phyloP scores from a whole-genome alignment of 805 yeast species.

The Ogataea pini region DNA sequence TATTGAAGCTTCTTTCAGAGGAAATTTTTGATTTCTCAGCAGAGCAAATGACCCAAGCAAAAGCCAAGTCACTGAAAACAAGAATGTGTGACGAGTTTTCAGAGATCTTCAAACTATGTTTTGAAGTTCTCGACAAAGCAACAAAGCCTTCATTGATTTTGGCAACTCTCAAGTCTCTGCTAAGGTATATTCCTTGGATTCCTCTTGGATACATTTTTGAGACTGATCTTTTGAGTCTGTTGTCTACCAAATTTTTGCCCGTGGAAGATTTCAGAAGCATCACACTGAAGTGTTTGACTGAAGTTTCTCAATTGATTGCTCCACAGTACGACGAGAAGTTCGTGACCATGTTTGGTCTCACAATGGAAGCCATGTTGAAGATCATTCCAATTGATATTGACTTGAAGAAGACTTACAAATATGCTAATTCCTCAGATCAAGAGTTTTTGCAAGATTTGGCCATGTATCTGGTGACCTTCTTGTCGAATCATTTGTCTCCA shows the following conservation, averaged over 20 bases:
- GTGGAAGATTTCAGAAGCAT: conserved; percentile 80
- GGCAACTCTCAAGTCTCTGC: conserved; percentile 79
- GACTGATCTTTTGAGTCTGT: conserved; percentile 71
- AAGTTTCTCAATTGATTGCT: conserved; percentile 70
- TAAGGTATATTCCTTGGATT: conserved; percentile 92
- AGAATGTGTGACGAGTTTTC: conserved; percentile 90
- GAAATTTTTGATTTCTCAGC: conserved; percentile 96
- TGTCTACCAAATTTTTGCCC: conserved; percentile 73
- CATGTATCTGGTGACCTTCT: conserved; percentile 83
- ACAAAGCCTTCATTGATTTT: conserved; percentile 78
- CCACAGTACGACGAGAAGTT: conserved; percentile 59
- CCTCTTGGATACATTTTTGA: conserved; percentile 89
- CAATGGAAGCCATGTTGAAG: conserved; percentile 67
- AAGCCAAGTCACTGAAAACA: conserved; percentile 76
- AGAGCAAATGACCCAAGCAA: conserved; percentile 96
- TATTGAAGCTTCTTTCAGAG: conserved; percentile 83
- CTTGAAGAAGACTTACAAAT: conserved; percentile 66
- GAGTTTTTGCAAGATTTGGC: conserved; percentile 94
- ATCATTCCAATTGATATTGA: conserved; percentile 76
- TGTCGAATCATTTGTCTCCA: conserved; percentile 67
- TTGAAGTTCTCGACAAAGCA: conserved; percentile 88
- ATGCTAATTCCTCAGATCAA: conserved; percentile 82
- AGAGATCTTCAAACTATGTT: conserved; percentile 90
- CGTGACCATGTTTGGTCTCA: conserved; percentile 64
- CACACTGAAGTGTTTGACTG: conserved; percentile 90